Conservation (phyloP, 2,329 filamentous ascomycete genomes). For the Arthrobotrys conoides region DNA sequence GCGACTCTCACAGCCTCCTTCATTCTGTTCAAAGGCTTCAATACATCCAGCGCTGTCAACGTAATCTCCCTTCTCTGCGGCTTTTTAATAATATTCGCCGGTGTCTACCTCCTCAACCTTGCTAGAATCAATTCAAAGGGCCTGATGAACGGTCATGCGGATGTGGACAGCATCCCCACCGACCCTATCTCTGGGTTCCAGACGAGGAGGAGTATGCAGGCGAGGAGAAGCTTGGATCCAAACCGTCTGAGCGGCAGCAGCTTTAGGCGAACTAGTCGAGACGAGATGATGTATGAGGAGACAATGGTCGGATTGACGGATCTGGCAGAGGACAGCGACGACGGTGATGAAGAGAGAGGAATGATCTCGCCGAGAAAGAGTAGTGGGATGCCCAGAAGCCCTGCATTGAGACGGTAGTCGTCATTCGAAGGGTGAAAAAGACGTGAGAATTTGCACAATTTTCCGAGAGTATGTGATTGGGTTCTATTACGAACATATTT, state of each 20-base stretch:
- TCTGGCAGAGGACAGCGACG: slow-evolving; percentile 82
- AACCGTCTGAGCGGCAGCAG: slow-evolving; percentile 76
- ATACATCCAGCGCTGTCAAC: slow-evolving; percentile 78
- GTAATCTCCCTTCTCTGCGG: slow-evolving; percentile 81
- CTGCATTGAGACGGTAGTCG: slow-evolving; percentile 54
- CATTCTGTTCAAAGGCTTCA: slow-evolving; percentile 80
- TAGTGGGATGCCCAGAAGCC: slow-evolving; percentile 61
- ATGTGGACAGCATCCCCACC: slow-evolving; percentile 83
- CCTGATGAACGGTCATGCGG: slow-evolving; percentile 69
- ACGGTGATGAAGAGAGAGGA: slow-evolving; percentile 70
- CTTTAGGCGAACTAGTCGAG: slow-evolving; percentile 76
- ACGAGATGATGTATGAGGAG: slow-evolving; percentile 92
- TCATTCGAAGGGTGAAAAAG: slow-evolving; percentile 4
- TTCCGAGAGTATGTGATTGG: slow-evolving; percentile 48
- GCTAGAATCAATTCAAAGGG: slow-evolving; percentile 92
- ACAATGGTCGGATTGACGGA: slow-evolving; percentile 82
- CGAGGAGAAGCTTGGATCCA: slow-evolving; percentile 78
- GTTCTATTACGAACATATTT: slow-evolving; percentile 61
- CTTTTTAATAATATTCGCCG: slow-evolving; percentile 79
- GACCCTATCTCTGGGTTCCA: slow-evolving; percentile 91
- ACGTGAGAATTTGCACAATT: slow-evolving; percentile 17
- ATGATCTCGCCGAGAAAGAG: slow-evolving; percentile 63
- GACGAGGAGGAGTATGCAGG: slow-evolving; percentile 93
- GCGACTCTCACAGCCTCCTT: slow-evolving; percentile 78
- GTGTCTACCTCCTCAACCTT: slow-evolving; percentile 82